A percentile compares a stretch with the other conserved stretches of the same genome.
Conservation (phyloP, 352 stramenopile species). For the Phytopythium helicoides region DNA sequence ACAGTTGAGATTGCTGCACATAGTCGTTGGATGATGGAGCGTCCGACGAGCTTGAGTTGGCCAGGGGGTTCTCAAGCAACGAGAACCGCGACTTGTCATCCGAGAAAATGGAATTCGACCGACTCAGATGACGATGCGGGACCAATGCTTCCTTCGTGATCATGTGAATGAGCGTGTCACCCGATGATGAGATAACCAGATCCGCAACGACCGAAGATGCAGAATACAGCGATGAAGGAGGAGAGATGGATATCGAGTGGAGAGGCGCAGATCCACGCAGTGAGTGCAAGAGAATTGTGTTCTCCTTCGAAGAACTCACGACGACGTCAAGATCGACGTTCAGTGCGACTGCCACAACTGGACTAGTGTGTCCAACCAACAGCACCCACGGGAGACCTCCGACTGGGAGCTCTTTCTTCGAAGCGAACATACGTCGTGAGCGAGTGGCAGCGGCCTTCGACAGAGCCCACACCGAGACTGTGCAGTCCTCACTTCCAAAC, state of each 20-base stretch:
- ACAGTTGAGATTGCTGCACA: conserved; percentile 64
- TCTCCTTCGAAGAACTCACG: conserved; percentile 74
- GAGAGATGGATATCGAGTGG: conserved; percentile 66
- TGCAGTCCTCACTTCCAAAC: conserved; percentile 86
- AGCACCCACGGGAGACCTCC: conserved; percentile 79
- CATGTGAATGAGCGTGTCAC: conserved; percentile 69
- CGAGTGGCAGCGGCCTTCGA: conserved; percentile 77
- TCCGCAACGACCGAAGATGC: conserved; percentile 51
- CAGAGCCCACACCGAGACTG: conserved; percentile 81
- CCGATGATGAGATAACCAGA: conserved; percentile 71
- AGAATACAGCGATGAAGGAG: conserved; percentile 16
- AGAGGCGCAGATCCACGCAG: conserved; percentile 68
- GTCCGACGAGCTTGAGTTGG: no score
- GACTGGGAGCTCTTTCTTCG: conserved; percentile 83
- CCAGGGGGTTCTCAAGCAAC: background rate
- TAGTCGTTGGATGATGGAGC: background rate
- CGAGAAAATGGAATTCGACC: conserved; percentile 37
- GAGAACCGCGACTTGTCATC: conserved; percentile 34
- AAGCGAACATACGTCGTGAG: conserved; percentile 70
- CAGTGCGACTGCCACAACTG: conserved; percentile 73
- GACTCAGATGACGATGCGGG: conserved; percentile 26
- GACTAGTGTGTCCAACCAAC: conserved; percentile 71
- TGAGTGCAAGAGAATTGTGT: conserved; percentile 75
- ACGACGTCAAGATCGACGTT: conserved; percentile 85
- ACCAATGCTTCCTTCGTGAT: conserved; percentile 27